Evolutionary conservation across 2,329 filamentous ascomycete genomes (phyloP).

Genomic region (Aspergillus costaricaensis): DNA sequence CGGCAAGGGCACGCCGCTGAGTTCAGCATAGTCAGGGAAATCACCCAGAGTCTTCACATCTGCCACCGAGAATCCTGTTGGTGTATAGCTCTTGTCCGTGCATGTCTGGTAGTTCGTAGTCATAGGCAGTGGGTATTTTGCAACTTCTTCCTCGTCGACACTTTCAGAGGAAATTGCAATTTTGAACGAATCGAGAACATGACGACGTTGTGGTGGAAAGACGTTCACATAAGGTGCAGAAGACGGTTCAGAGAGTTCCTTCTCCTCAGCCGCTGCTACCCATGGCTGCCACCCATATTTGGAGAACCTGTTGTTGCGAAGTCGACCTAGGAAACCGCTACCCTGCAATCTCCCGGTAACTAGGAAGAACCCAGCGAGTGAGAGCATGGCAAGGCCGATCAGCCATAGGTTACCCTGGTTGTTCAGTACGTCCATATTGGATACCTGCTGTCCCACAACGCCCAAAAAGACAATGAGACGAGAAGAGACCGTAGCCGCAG

Average conservation of each 20-base stretch:
- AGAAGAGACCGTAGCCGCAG: constrained; percentile 1
- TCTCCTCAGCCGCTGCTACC: constrained; percentile 55
- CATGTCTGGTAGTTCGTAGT: constrained; percentile 42
- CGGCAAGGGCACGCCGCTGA: constrained; percentile 75
- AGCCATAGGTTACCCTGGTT: constrained; percentile 25
- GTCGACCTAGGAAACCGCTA: constrained; percentile 38
- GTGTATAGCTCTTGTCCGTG: constrained; percentile 53
- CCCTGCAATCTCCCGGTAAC: constrained; percentile 35
- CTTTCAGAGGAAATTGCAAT: constrained; percentile 23
- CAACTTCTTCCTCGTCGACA: constrained; percentile 36
- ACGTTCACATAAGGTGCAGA: constrained; percentile 47
- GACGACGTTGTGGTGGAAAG: constrained; percentile 57
- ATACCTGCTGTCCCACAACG: neutral
- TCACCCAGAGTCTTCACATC: constrained; percentile 71
- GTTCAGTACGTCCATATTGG: constrained; percentile 23
- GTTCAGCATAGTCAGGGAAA: constrained; percentile 75
- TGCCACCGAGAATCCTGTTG: constrained; percentile 68
- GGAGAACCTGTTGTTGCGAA: constrained; percentile 47
- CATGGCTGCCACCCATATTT: constrained; percentile 55
- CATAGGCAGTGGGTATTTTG: constrained; percentile 43
- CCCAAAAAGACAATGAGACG: neutral
- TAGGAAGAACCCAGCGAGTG: constrained; percentile 29
- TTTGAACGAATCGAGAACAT: constrained; percentile 43
- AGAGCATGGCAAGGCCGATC: constrained; percentile 25
- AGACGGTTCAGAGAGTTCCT: constrained; percentile 32